Conservation (phyloP, 345 rosid genomes). For the Zanthoxylum bungeanum region DNA sequence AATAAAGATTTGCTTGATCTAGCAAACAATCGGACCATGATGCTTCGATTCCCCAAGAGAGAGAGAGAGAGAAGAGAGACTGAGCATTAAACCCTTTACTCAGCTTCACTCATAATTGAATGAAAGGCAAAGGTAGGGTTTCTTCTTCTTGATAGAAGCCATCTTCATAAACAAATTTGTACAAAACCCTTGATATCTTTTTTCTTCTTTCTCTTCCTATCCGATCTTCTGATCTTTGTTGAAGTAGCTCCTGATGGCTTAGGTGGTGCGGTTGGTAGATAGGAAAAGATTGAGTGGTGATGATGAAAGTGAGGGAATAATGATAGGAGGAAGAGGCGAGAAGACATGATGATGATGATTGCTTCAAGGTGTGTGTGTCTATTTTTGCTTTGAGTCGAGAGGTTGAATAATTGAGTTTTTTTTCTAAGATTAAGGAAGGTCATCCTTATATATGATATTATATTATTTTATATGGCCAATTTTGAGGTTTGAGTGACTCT, state of each 20-base stretch:
- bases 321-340: slow-evolving; percentile 43
- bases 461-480: too few species aligned
- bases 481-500: too few species aligned
- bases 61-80: slow-evolving; percentile 20
- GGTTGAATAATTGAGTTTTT: too few species aligned
- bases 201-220: slow-evolving; percentile 19
- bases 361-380: slow-evolving; percentile 8
- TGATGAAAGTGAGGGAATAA: slow-evolving; percentile 34
- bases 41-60: slow-evolving; percentile 58
- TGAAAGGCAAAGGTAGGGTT: slow-evolving; percentile 25
- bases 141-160: slow-evolving; percentile 41
- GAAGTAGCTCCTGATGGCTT: slow-evolving; percentile 7
- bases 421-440: too few species aligned
- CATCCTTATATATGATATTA: too few species aligned
- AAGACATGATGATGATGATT: slow-evolving; percentile 66
- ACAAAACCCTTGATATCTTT: background rate
- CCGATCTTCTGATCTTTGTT: slow-evolving; percentile 11
- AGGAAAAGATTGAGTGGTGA: slow-evolving; percentile 27
- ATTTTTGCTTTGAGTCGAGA: slow-evolving; percentile 20
- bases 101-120: slow-evolving; percentile 13
- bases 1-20: slow-evolving; percentile 19
- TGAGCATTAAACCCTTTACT: slow-evolving; percentile 7
- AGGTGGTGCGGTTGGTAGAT: slow-evolving; percentile 32
- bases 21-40: slow-evolving; percentile 54
- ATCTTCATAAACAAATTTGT: slow-evolving; percentile 18